Evolutionary conservation across 768 basidiomycete genomes (phyloP), one percentile per base, ranked within the genome.

Genomic region (Hericium rajendrae): DNA sequence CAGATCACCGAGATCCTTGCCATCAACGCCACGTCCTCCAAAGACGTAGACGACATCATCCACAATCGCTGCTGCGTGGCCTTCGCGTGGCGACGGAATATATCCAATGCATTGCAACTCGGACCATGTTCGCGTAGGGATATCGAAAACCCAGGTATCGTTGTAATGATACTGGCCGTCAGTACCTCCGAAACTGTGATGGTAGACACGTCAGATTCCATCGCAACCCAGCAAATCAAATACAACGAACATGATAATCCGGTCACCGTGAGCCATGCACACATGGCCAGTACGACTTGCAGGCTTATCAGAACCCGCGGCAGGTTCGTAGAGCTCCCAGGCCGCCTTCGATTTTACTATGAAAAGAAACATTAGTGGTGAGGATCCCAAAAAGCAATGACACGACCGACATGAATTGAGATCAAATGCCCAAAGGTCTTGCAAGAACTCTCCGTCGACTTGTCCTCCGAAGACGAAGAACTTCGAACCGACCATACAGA

Each of bases 161-260:
- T 98, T 99, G 74, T 99, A 99, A 68, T 98, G 97, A 71, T 88
- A 98, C 68, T 87, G 84, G n/a, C 94, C 94, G 67, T 99, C 97
- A 12, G 97, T 99, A 50, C 97, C 97, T 37, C 97, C 97, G 64
- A 99, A 98, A 52, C 91, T 94, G 60, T n/a, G 52, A 46, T 49
- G 58, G n/a, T 8, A 55, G 40, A 43, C 51, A 9, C 9, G 13
- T 60, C 48, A 54, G 13, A 20, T 18, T 18, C 41, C 43, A 39
- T 12, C 10, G 18, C 28, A 50, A 54, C 24, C 22, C 49, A 57
- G 37, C 57, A 53, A 16, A 64, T 61, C 59, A 9, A 65, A 59
- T 59, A 57, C 39, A 32, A 56, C 54, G 9, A 38, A 58, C 58
- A 65, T 59, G 48, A 59, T 54, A n/a, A 59, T 57, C 52, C 62